phyloP scores from a whole-genome alignment of 495 filamentous ascomycete species.

The Cenococcum geophilum region DNA sequence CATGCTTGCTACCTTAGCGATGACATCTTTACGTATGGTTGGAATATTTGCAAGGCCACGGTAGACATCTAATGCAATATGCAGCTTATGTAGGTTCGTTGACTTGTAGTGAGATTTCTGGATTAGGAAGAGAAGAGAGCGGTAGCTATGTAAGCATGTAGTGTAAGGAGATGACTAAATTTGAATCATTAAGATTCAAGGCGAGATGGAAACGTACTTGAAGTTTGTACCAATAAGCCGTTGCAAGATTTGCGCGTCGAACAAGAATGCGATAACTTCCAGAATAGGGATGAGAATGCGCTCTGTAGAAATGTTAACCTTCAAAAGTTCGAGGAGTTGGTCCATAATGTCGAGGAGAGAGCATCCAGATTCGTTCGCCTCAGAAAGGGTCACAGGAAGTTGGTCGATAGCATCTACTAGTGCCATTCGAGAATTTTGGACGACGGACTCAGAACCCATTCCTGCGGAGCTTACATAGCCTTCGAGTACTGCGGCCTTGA shows the following conservation, averaged over 20 bases:
- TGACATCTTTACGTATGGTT: slow-evolving; percentile 42
- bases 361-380: slow-evolving; percentile 31
- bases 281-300: slow-evolving; percentile 67
- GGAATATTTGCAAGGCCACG: slow-evolving; percentile 51
- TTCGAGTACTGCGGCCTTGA: slow-evolving; percentile 49
- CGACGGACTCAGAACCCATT: slow-evolving; percentile 72
- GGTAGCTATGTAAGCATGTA: slow-evolving; percentile 41
- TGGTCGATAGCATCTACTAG: slow-evolving; percentile 43
- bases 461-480: slow-evolving; percentile 80
- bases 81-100: slow-evolving; percentile 67
- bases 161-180: neutral
- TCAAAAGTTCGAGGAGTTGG: slow-evolving; percentile 43
- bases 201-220: slow-evolving; percentile 22
- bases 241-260: slow-evolving; percentile 50
- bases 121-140: slow-evolving; percentile 57
- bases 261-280: slow-evolving; percentile 67
- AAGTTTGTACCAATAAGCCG: slow-evolving; percentile 29
- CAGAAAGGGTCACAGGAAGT: slow-evolving; percentile 35
- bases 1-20: slow-evolving; percentile 53
- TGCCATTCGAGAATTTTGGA: slow-evolving; percentile 66
- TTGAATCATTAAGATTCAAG: neutral
- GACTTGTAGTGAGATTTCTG: slow-evolving; percentile 81
- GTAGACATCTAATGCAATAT: slow-evolving; percentile 73
- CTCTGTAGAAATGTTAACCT: slow-evolving; percentile 51
- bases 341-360: slow-evolving; percentile 38